phyloP scores from a whole-genome alignment of 1,284 basidiomycete genomes.

The Volvariella volvacea region DNA sequence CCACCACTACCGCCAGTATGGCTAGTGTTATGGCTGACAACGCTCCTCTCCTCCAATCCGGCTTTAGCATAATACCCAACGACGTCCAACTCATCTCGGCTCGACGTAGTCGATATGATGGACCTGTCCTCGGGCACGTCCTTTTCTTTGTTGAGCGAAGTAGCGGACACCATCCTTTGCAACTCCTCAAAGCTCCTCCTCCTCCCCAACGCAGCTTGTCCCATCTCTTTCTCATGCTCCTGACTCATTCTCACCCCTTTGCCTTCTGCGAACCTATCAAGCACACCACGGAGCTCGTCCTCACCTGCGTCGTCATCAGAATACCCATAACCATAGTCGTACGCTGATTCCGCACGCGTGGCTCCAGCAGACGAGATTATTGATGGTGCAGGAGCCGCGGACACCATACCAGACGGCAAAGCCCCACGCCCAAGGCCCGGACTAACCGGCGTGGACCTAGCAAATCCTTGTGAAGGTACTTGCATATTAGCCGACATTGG shows the following conservation, averaged over 20 bases:
- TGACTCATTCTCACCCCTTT: slow-evolving; percentile 8
- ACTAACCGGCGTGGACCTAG: slow-evolving; percentile 7
- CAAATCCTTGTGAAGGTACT: no score
- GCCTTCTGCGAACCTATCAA: slow-evolving; percentile 21
- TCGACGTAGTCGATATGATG: no score
- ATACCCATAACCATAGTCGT: slow-evolving; percentile 10
- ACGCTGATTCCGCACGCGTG: slow-evolving; percentile 2
- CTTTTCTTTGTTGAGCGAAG: no score
- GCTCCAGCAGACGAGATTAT: background rate
- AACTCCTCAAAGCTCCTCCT: slow-evolving; percentile 21
- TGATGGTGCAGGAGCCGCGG: background rate
- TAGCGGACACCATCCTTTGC: slow-evolving; percentile 9
- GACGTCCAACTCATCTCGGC: no score
- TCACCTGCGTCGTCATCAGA: slow-evolving; percentile 16
- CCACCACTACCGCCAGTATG: slow-evolving; percentile 9
- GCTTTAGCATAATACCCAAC: background rate
- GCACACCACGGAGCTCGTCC: slow-evolving; percentile 21
- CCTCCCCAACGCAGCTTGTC: slow-evolving; percentile 13
- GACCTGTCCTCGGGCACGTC: no score
- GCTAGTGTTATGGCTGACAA: slow-evolving; percentile 7
- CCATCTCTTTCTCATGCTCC: slow-evolving; percentile 3
- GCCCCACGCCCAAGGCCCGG: slow-evolving; percentile 8
- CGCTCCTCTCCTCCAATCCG: background rate
- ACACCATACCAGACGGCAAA: background rate
- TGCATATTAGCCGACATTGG: no score